Percentiles rank a stretch among this genome's conserved stretches.
These are phyloP conservation scores for Gamarada debralockiae DNA, from an alignment of 495 filamentous ascomycete genomes.

Conservation along the genomic window DNA sequence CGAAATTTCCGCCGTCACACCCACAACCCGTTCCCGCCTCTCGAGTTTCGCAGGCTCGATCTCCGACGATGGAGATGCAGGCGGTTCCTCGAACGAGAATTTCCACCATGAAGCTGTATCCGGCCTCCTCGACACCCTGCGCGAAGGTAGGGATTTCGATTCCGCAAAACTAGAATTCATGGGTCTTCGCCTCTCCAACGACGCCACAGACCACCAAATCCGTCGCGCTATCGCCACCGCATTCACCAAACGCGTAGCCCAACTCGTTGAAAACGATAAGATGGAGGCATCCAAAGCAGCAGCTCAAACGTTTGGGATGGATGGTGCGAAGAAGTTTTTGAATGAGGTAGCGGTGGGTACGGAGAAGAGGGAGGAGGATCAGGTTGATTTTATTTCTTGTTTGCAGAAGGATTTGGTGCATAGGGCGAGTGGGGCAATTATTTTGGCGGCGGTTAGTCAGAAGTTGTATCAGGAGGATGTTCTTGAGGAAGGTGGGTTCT, in stretches of 20 bases:
- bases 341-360: constrained; percentile 49
- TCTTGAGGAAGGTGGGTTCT: constrained; percentile 81
- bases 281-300: constrained; percentile 63
- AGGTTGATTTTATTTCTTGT: constrained; percentile 79
- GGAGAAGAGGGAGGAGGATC: constrained; percentile 58
- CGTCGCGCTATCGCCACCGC: constrained; percentile 80
- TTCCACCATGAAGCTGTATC: constrained; percentile 87
- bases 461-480: constrained; percentile 81
- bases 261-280: constrained; percentile 59
- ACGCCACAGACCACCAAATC: constrained; percentile 84
- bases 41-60: constrained; percentile 40
- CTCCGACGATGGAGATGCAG: constrained; percentile 38
- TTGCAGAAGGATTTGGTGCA: constrained; percentile 74
- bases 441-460: constrained; percentile 73
- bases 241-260: constrained; percentile 75
- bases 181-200: constrained; percentile 79
- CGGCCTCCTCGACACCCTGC: constrained; percentile 79
- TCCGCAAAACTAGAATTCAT: constrained; percentile 87
- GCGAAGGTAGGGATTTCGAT: constrained; percentile 69
- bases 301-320: constrained; percentile 45
- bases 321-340: constrained; percentile 46
- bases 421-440: constrained; percentile 48
- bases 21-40: constrained; percentile 36
- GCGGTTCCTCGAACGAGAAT: constrained; percentile 51
- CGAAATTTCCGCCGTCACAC: constrained; percentile 32